Evolutionary conservation across 306 rosid genomes (phyloP).

Genomic region (Malus fusca): DNA sequence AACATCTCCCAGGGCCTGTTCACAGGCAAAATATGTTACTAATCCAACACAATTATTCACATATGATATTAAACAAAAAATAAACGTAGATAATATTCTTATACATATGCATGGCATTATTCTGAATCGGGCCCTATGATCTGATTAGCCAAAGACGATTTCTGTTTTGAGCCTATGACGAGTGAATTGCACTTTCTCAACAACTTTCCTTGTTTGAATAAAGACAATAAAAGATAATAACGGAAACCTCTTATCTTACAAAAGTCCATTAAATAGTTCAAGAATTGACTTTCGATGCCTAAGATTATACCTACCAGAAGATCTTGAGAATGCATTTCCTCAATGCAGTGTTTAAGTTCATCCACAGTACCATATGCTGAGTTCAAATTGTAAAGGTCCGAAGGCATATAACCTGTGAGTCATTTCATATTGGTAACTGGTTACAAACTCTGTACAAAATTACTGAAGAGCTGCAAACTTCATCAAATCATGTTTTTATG

Average conservation of each 20-base stretch:
- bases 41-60: neutral
- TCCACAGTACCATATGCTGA: constrained; percentile 64
- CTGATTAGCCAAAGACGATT: neutral
- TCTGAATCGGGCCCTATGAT: neutral
- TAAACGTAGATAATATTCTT: neutral
- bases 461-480: neutral
- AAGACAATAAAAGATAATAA: neutral
- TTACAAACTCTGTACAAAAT: constrained; percentile 12
- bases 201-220: neutral
- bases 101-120: neutral
- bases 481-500: neutral
- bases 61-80: neutral
- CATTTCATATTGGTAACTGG: constrained; percentile 12
- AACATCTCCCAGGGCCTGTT: constrained; percentile 67
- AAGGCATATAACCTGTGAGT: constrained; percentile 75
- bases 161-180: neutral
- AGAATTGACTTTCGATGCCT: neutral
- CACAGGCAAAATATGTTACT: constrained; percentile 9
- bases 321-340: constrained; percentile 63
- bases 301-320: constrained; percentile 43
- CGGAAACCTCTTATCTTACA: neutral
- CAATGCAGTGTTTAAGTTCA: constrained; percentile 60
- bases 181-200: neutral
- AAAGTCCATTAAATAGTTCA: neutral
- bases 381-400: constrained; percentile 77